Evolutionary conservation across 2,329 filamentous ascomycete species (phyloP), one percentile per base, ranked within the genome.

Genomic region (Arthrobotrys pseudoclavata): DNA sequence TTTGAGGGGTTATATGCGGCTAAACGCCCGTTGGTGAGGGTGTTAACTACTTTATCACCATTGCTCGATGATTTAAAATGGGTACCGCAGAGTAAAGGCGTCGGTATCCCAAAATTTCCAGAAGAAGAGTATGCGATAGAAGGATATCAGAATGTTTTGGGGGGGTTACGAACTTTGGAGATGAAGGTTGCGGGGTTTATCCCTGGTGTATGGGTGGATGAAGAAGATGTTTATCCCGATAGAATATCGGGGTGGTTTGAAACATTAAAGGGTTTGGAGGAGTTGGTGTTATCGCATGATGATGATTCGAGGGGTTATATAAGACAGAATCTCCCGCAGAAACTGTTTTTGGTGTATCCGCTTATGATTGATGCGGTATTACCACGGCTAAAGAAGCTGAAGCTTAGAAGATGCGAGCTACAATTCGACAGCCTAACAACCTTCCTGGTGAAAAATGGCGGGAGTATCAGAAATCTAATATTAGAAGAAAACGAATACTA

Each of bases 191-290:
- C 22, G 15, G 13, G 13, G 13, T 3, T 7, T 5, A 1, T 31
- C n/a, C n/a, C 4, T 0, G 2, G 24, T 12, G 15, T 18, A 6
- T 29, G 50, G 50, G 13, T 2, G 12, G 3, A 1, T 18, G 50
- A 31, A 3, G 12, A 7, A 3, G 26, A 31, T 2, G 1, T 9
- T 1, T 29, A n/a, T 10, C 12, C 24, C 3, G 2, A 42, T 13
- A 18, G 4, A 7, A 37, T 18, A 18, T 62, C 57, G 1, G 12
- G 9, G 40, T 62, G 57, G 57, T 62, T 62, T 15, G 57, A 62
- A 18, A 4, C 22, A 13, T 15, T 62, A 20, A 15, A 47, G 22
- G 31, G 31, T 2, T 24, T 62, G 4, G 20, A 47, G 22, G 20
- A 47, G 1, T 9, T 63, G 4, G 24, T 6, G 13, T 15, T 63